phyloP scores from a whole-genome alignment of 129 eudicot genomes.

The Lactuca saligna region DNA sequence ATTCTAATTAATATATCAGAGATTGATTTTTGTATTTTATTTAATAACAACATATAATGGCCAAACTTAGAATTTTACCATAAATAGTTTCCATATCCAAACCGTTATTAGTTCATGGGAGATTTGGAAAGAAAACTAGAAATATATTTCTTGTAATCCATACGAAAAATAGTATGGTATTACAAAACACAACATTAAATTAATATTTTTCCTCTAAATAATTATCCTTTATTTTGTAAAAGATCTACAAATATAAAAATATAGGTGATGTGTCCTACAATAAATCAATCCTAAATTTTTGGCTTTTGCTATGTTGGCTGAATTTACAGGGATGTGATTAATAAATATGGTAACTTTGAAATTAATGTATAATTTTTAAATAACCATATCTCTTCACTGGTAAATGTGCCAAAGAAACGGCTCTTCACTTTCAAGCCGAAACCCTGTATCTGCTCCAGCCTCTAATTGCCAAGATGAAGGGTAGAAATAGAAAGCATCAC shows the following conservation, averaged over 20 bases:
- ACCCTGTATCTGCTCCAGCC: conserved; percentile 46
- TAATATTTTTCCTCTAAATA: not conserved
- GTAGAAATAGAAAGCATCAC: conserved; percentile 29
- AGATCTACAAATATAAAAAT: conserved; percentile 2
- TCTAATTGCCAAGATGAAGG: conserved; percentile 55
- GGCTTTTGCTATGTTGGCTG: not conserved
- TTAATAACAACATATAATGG: no score
- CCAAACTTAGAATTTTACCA: no score
- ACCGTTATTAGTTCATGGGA: no score
- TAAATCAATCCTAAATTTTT: conserved; percentile 14
- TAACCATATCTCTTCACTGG: conserved; percentile 12
- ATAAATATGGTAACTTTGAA: conserved; percentile 8
- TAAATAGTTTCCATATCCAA: no score
- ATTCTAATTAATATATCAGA: no score
- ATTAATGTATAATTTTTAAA: conserved; percentile 14
- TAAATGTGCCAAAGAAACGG: conserved; percentile 44
- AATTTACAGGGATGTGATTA: conserved; percentile 7
- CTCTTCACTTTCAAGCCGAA: conserved; percentile 49
- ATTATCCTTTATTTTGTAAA: not conserved
- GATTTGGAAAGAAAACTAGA: no score
- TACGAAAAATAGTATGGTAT: no score
- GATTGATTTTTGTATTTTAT: no score
- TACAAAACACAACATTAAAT: not conserved
- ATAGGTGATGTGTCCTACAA: conserved; percentile 5
- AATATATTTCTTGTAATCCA: no score